Evolutionary conservation across 148 eudicot genomes (phyloP), one percentile per base, ranked within the genome.

Genomic region (Chenopodium album): DNA sequence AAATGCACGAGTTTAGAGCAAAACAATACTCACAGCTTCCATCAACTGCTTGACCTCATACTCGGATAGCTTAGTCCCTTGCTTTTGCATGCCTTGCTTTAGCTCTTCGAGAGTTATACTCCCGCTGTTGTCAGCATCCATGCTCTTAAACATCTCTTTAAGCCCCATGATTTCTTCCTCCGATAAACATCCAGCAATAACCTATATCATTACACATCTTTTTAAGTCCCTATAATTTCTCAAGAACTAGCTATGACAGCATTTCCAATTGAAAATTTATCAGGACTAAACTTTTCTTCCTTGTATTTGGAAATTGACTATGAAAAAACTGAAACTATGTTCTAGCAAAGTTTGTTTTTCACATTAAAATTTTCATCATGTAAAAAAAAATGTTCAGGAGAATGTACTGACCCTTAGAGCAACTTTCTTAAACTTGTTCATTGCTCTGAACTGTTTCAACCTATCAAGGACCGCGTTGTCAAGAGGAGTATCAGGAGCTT

Each of bases 371-470:
- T 56, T 56, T 56, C 5, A 2, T 14, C 62, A 56, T 4, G 62
- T 16, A 14, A 14, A 17, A 14, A 22, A 5, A 3, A 20, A 60
- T 68, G 22, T 71, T 8, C 1, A 63, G 10, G 34, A 44, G 4
- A 60, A 5, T 59, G 23, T 17, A 67, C 75, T 31, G 28, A 95
- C 98, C 97, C 98, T 82, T 6, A 95, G 92, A 68, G 98, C 98
- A 80, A 92, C 96, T 93, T 95, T 95, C 88, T 95, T 95, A 90
- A 95, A 95, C 79, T 91, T 89, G 84, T 95, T 95, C 98, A 95
- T 93, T 48, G 97, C 98, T 80, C 90, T 90, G 84, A 95, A 95
- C 80, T 95, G 98, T 75, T 94, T 95, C 86, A 95, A 88, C 77
- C 94, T 87, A 26, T 80, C 88, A 52, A 93, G 83, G 71, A 95